Conservation (phyloP, 768 basidiomycete genomes). For the Crucibulum laeve region DNA sequence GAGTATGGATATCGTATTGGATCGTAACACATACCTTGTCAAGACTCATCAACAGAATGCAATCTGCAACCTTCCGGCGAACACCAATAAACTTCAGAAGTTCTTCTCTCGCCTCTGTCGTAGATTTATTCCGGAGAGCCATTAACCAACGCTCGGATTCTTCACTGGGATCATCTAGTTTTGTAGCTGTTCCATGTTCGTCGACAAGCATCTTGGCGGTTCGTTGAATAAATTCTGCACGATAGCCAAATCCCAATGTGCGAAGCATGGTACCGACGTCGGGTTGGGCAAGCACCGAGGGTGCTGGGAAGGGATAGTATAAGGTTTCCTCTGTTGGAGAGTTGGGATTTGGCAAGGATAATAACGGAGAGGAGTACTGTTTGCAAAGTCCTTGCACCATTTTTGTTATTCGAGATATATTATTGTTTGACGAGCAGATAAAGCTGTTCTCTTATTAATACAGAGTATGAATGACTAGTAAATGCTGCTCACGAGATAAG, state of each 20-base stretch:
- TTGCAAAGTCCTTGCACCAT: slow-evolving; percentile 85
- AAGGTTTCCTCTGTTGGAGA: slow-evolving; percentile 19
- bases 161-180: slow-evolving; percentile 26
- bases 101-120: slow-evolving; percentile 63
- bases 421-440: slow-evolving; percentile 97
- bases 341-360: slow-evolving; percentile 39
- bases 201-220: slow-evolving; percentile 78
- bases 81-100: slow-evolving; percentile 86
- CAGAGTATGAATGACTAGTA: background rate
- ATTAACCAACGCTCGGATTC: slow-evolving; percentile 59
- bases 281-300: slow-evolving; percentile 57
- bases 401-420: slow-evolving; percentile 89
- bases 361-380: slow-evolving; percentile 67
- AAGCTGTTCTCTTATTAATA: slow-evolving; percentile 49
- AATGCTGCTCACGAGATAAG: slow-evolving; percentile 70
- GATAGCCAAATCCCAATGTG: slow-evolving; percentile 90
- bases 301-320: slow-evolving; percentile 86
- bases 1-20: slow-evolving; percentile 1
- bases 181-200: slow-evolving; percentile 29
- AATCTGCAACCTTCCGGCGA: slow-evolving; percentile 96
- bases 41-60: slow-evolving; percentile 86
- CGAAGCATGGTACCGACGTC: slow-evolving; percentile 64
- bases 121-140: slow-evolving; percentile 43
- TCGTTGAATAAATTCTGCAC: slow-evolving; percentile 83
- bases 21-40: slow-evolving; percentile 58